Evolutionary conservation across 768 basidiomycete species (phyloP), one percentile per base, ranked within the genome.

Genomic region (Aureoboletus auriporus): DNA sequence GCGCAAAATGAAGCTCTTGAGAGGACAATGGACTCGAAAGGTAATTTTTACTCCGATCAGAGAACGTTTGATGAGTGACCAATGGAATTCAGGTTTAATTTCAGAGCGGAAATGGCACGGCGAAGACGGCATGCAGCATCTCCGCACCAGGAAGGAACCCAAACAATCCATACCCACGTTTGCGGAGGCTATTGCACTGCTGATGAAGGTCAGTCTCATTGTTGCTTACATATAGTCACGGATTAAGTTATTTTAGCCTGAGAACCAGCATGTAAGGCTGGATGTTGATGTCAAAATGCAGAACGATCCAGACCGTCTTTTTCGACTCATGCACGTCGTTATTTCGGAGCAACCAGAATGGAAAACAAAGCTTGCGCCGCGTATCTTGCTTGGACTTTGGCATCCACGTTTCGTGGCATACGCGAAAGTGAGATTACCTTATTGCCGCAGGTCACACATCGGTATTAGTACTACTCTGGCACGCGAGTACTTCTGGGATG

Each of bases 231-330:
- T 17, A 30, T 23, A 23, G 53, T 50, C 45, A 47, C 39, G 1
- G 13, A 46, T 36, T 49, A 9, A 33, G 43, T 46, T 49, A 11
- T 12, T 12, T 34, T 36, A 86, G 84, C 82, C 84, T 38, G 84
- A 87, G 69, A 88, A 89, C 67, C 74, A 70, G 31, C 85, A 87
- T 51, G 81, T 86, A 62, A 80, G 79, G 52, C 84, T 87, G 61
- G 82, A 97, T 72, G 80, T 97, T 51, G 95, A 98, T 64, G 89
- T 96, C 63, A 99, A 99, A 70, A 79, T 86, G 26, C 84, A 92
- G 62, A 98, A 97, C 63, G 83, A 93, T 61, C 93, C 95, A 1
- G 83, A 82, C 47, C 79, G 79, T n/a, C 76, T 95, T 29, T 96
- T 94, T 71, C 63, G 69, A 17, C 71, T 93, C 36, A 91, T 96